phyloP scores from a whole-genome alignment of 2,329 filamentous ascomycete genomes.

The Aspergillus sp. region DNA sequence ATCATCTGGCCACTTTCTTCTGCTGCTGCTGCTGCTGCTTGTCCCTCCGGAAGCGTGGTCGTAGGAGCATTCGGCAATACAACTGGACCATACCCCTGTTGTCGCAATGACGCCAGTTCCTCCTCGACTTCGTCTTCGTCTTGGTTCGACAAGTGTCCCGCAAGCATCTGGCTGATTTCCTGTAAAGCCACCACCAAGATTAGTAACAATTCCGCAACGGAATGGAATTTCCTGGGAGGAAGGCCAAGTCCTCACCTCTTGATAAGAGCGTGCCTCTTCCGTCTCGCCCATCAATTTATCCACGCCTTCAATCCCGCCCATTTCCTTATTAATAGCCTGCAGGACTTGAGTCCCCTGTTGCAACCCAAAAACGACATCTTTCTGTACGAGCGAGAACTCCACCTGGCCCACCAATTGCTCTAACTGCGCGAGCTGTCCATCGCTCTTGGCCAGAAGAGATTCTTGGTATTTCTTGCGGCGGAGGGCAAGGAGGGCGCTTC shows the following conservation, averaged over 20 bases:
- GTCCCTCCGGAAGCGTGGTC: slow-evolving; percentile 7
- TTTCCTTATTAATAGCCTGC: slow-evolving; percentile 85
- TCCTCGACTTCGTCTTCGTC: slow-evolving; percentile 98
- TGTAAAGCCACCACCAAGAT: slow-evolving; percentile 29
- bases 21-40: slow-evolving; percentile 20
- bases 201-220: background rate
- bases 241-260: slow-evolving; percentile 53
- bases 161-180: slow-evolving; percentile 90
- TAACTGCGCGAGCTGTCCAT: slow-evolving; percentile 86
- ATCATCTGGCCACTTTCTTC: slow-evolving; percentile 18
- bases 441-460: slow-evolving; percentile 76
- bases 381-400: slow-evolving; percentile 94
- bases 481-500: slow-evolving; percentile 74
- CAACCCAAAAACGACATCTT: slow-evolving; percentile 86
- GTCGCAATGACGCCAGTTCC: slow-evolving; percentile 73
- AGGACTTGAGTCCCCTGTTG: slow-evolving; percentile 86
- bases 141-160: slow-evolving; percentile 78
- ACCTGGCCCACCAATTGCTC: slow-evolving; percentile 82
- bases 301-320: slow-evolving; percentile 87
- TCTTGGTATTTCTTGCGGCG: slow-evolving; percentile 97
- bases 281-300: slow-evolving; percentile 93
- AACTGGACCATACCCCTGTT: slow-evolving; percentile 15
- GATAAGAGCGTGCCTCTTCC: slow-evolving; percentile 83
- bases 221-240: background rate
- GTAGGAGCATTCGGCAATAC: slow-evolving; percentile 34